Evolutionary conservation across 129 eudicot species (phyloP), one percentile per base, ranked within the genome.

Genomic region (Tagetes patula): DNA sequence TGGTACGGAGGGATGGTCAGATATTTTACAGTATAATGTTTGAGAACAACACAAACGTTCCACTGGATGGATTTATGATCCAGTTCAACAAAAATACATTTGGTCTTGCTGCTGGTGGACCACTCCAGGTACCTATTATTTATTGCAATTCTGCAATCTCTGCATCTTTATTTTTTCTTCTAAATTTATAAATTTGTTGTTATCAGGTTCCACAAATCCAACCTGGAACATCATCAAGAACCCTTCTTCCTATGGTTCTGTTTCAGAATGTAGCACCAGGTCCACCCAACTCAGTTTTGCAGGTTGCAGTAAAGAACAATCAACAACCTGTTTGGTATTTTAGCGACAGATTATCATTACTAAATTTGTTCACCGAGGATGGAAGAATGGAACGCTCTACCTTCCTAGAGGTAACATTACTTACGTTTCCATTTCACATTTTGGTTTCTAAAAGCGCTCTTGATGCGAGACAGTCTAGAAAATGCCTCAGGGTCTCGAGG

Each of bases 281-380:
- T 75, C 93, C 97, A 68, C 97, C 97, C 11, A 94, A 84, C 79
- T 68, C 91, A 14, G 82, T 86, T 74, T 79, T 94, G 75, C 99
- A 94, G 80, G 88, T 90, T 75, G 99, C 97, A 9, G 96, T 94
- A 52, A 94, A 90, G 71, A 90, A 94, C 65, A 82, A 87, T 79
- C 99, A 94, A 83, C 97, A 94, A 59, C 97, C 97, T 43, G 93
- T 94, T 1, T 94, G 93, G 99, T 94, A 94, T 76, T 94, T 94
- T 77, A 88, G 70, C 52, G 97, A 94, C 76, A 83, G 81, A 74
- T 55, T 90, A 33, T 70, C 89, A 3, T 78, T 94, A 74, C 87
- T 74, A 47, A 86, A 65, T 37, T 77, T 94, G 48, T 85, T 94
- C 30, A 73, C 84, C 0, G 98, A 94, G 81, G 98, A 94, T 69